Evolutionary conservation across 2,329 filamentous ascomycete genomes (phyloP), one percentile per base, ranked within the genome.

Genomic region (Teratosphaeria pseudoeucalypti): DNA sequence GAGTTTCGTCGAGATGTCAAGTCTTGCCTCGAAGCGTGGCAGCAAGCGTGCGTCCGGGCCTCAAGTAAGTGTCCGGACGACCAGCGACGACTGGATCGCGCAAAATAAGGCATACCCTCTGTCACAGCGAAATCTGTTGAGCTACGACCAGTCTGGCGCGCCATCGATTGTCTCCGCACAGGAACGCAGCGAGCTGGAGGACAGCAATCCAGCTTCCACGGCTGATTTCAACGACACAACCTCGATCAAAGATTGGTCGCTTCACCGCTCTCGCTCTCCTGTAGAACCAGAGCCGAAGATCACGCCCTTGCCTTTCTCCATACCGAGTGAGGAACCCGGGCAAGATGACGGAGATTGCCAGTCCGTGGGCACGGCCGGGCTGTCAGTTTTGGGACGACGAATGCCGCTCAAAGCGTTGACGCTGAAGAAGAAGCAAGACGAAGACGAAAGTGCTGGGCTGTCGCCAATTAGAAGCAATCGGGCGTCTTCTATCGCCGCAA

Each of bases 281-380:
- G 39, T 34, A 19, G 12, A 34, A 10, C 29, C 57, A 29, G 58
- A 29, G 11, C 62, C 62, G 26, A 43, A 39, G 23, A 53, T 89
- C 39, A 75, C 88, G 0, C 85, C 87, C 16, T 75, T 89, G 1
- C 87, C 87, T 0, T 89, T 89, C 71, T 80, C 71, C 10, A 76
- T 88, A 1, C 84, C 84, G 0, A 71, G 72, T 23, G 74, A 77
- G 1, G 74, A 78, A 4, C 70, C 74, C 6, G 76, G 81, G 6
- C 78, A 79, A 16, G 79, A 81, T 23, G 80, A 82, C 6, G 16
- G 23, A 12, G 56, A 61, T 7, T 14, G 12, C 29, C 70, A 53
- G 10, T 63, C 61, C 2, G 37, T 59, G 10, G 54, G n/a, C 11
- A 59, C 56, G 9, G 49, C 32, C 16, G 57, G 49, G 19, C 23